These are phyloP conservation scores for Dactylellina drechsleri DNA, from an alignment of 2,329 filamentous ascomycete species.

Conservation along the genomic window DNA sequence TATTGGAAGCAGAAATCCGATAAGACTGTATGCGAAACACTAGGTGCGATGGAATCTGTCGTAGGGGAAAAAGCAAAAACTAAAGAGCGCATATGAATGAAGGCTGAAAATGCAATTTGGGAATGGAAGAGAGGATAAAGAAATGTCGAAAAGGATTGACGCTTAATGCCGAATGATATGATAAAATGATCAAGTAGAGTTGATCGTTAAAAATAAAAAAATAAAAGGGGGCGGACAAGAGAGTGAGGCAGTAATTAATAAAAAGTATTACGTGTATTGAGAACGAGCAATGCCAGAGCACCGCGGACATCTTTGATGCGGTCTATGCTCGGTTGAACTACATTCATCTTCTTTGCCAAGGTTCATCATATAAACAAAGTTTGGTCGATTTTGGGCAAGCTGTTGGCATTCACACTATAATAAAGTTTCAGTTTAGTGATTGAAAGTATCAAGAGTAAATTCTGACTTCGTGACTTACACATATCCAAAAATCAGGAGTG, in stretches of 20 bases:
- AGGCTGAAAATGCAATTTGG: background rate
- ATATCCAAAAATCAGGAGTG: conserved; percentile 45
- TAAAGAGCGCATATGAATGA: background rate
- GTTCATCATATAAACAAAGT: conserved; percentile 49
- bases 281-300: conserved; percentile 43
- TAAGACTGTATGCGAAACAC: background rate
- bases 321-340: conserved; percentile 30
- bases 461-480: conserved; percentile 28
- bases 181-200: too few relatives aligned
- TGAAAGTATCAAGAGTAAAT: background rate
- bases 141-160: background rate
- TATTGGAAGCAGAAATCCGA: too few relatives aligned
- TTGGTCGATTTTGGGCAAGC: conserved; percentile 39
- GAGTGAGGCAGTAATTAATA: too few relatives aligned
- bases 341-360: conserved; percentile 45
- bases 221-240: too few relatives aligned
- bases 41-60: background rate
- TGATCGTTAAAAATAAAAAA: too few relatives aligned
- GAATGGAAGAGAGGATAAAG: background rate
- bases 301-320: conserved; percentile 26
- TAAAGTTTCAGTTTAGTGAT: background rate
- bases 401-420: conserved; percentile 46
- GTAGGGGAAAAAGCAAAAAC: background rate
- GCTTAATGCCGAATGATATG: too few relatives aligned
- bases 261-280: background rate